Base-by-base conservation (phyloP, 768 basidiomycete genomes). In the Phaeotremella fagi region DNA sequence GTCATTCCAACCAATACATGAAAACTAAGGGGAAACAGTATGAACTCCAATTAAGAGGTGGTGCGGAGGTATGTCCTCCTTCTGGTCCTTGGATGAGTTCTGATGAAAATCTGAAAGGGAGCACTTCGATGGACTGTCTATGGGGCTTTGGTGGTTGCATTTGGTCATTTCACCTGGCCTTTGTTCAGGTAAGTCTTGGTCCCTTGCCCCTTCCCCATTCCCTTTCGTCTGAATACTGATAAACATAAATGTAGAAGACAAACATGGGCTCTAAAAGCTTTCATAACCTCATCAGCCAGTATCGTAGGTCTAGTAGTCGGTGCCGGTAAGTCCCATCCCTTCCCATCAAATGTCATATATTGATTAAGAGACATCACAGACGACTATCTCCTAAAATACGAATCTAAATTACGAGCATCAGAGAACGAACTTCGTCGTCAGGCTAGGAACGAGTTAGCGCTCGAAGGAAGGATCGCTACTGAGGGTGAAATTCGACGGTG, bases 401-500 rank as follows among this genome's bases (percentile, higher is more conserved):
- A 90, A 75, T 79, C 79, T 38, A 75, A 79, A 42, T 78, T 85
- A 60, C 82, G 89, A 25, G 75, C 77, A 54, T 79, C 82, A 51
- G 88, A 91, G 69, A 82, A 85, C 57, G 75, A 78, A 14, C 75
- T 90, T 33, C 82, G 89, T 31, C 79, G 82, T 47, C 79, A 87
- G 70, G 89, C 89, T 9, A 79, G 85, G 36, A 77, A 84, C 28
- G 87, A 88, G 50, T 80, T 92, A 43, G 82, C 85, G 16, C 79
- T 82, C 33, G 81, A 82, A 55, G 89, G 89, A 23, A 77, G 86
- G 38, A 80, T 91, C 48, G 82, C 83, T 1, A 90, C 88, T 5
- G 89, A 92, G 73, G 82, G 85, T 7, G 88, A 86, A 57, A 90
- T 91, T 27, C 78, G 82, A 27, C 83, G 82, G 70, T 92, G 89